Conservation (phyloP, 164 flowering plant genomes). For the Annona cherimola region DNA sequence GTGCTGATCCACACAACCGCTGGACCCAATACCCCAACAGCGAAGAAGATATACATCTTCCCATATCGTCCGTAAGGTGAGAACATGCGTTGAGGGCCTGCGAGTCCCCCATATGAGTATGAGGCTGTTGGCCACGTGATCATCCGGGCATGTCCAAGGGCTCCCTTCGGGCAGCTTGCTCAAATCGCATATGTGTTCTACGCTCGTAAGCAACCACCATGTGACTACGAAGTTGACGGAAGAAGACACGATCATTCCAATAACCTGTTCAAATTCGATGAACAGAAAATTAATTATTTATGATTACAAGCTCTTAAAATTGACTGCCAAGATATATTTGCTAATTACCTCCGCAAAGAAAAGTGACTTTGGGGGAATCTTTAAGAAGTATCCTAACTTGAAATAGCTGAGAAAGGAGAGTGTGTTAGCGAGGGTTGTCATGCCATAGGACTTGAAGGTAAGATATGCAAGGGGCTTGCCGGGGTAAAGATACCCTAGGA, state of each 20-base stretch:
- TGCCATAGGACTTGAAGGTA: constrained; percentile 57
- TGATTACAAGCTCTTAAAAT: too few relatives aligned
- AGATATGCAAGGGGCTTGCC: constrained; percentile 53
- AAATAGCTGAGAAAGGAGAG: constrained; percentile 44
- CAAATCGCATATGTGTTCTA: constrained; percentile 14
- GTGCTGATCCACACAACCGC: neutral
- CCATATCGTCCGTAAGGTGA: neutral
- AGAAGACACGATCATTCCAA: constrained; percentile 14
- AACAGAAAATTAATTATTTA: too few relatives aligned
- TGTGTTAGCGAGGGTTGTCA: constrained; percentile 38
- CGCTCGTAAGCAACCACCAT: constrained; percentile 14
- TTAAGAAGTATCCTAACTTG: constrained; percentile 73
- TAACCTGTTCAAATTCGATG: constrained; percentile 2
- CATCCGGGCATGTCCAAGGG: constrained; percentile 24
- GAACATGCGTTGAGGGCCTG: constrained; percentile 6
- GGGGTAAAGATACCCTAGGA: constrained; percentile 55
- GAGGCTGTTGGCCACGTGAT: constrained; percentile 11
- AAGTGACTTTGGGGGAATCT: constrained; percentile 68
- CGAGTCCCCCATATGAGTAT: constrained; percentile 15
- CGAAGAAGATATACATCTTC: constrained; percentile 1
- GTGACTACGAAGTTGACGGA: constrained; percentile 10
- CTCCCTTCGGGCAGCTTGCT: constrained; percentile 15
- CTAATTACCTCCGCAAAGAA: constrained; percentile 55
- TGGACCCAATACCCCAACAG: neutral
- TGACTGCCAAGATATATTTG: too few relatives aligned